Percentiles rank a stretch among this genome's conserved stretches.
These are phyloP conservation scores for Thielaviopsis euricoi DNA, from an alignment of 2,329 filamentous ascomycete species.

Conservation along the genomic window DNA sequence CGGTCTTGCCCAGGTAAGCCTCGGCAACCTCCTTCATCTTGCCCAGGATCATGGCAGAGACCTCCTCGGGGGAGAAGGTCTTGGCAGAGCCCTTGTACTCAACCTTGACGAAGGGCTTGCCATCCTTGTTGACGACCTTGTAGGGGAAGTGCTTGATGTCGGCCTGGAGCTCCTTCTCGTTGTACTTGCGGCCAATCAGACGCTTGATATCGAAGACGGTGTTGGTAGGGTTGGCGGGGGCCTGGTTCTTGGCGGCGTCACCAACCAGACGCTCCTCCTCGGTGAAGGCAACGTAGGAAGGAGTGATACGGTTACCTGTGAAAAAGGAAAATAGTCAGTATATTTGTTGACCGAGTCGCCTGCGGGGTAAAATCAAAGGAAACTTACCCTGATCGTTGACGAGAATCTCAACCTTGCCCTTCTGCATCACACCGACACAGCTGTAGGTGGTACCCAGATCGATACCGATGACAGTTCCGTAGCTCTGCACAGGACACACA, in stretches of 20 bases:
- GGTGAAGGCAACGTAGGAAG: conserved; percentile 90
- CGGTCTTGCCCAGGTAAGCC: conserved; percentile 64
- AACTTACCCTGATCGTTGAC: conserved; percentile 66
- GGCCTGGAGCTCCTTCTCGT: conserved; percentile 72
- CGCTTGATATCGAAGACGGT: conserved; percentile 76
- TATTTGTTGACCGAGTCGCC: neutral
- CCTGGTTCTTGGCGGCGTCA: conserved; percentile 96
- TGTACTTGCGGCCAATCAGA: conserved; percentile 69
- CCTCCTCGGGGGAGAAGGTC: conserved; percentile 64
- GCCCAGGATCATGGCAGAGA: conserved; percentile 65
- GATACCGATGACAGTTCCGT: conserved; percentile 88
- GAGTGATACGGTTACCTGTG: conserved; percentile 76
- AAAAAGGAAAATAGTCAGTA: conserved; percentile 6
- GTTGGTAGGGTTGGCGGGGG: conserved; percentile 57
- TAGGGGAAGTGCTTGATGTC: conserved; percentile 99
- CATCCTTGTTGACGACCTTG: conserved; percentile 78
- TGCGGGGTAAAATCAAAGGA: neutral
- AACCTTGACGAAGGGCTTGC: conserved; percentile 74
- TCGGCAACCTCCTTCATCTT: conserved; percentile 79
- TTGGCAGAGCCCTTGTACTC: conserved; percentile 47
- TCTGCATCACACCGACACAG: conserved; percentile 91
- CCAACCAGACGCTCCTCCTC: conserved; percentile 93
- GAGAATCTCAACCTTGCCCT: conserved; percentile 87
- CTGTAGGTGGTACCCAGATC: conserved; percentile 79
- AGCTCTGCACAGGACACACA: conserved; percentile 27